These are phyloP conservation scores for Tylopilus sp. DNA, from an alignment of 768 basidiomycete species.

Conservation along the genomic window DNA sequence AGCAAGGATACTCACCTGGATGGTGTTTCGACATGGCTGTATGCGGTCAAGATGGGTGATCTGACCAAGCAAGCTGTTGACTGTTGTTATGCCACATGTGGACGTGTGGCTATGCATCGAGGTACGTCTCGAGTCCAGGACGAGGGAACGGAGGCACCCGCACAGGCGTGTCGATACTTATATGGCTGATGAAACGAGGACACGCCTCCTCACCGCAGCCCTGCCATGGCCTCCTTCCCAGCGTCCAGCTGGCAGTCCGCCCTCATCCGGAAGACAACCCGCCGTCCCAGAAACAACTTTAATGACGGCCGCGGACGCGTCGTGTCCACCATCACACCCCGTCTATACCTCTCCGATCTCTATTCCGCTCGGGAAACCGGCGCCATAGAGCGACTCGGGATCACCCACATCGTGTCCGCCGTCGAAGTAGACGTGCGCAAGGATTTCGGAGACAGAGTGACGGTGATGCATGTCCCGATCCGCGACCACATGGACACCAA, in stretches of 20 bases:
- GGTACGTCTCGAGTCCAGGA: no score
- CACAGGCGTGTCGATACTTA: no score
- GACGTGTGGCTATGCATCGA: constrained; percentile 14
- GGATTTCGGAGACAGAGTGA: constrained; percentile 33
- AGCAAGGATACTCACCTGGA: constrained; percentile 50
- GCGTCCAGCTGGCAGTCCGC: constrained; percentile 28
- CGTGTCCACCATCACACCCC: constrained; percentile 37
- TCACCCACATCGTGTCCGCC: constrained; percentile 72
- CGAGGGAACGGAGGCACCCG: background rate
- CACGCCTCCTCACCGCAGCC: background rate
- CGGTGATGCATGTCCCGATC: constrained; percentile 50
- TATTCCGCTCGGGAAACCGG: constrained; percentile 49
- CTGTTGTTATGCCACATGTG: constrained; percentile 1
- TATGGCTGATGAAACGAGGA: constrained; percentile 9
- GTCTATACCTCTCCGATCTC: constrained; percentile 64
- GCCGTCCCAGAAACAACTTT: constrained; percentile 9
- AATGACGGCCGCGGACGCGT: constrained; percentile 18
- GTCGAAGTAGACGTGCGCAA: constrained; percentile 42
- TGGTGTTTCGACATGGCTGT: constrained; percentile 83
- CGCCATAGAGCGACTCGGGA: constrained; percentile 51
- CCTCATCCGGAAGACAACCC: constrained; percentile 19
- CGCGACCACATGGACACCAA: constrained; percentile 40
- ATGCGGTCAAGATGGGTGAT: constrained; percentile 4
- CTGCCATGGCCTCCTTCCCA: constrained; percentile 33
- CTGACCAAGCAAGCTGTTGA: constrained; percentile 12